Base-by-base conservation (phyloP, 768 basidiomycete species). In the Boletales sp. region DNA sequence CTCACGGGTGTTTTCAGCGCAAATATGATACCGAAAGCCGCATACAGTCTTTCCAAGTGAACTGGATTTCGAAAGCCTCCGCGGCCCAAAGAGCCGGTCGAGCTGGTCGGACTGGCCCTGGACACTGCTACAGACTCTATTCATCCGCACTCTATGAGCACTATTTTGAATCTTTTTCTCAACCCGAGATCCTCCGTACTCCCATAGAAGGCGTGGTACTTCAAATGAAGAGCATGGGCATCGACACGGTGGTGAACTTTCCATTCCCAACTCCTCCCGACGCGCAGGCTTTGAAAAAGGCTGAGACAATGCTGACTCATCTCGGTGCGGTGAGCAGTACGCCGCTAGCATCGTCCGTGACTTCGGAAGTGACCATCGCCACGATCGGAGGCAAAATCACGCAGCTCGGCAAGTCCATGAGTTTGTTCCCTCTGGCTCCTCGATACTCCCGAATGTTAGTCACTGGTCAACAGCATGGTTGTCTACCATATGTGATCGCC, bases 151-250 rank as follows among this genome's bases (percentile, higher is more conserved):
- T 99, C 13, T 98, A 81, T 67, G 97, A 98, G 65, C 82, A 94
- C 62, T 83, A 95, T 67, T 95, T 98, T 63, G 86, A 89, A 30
- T 71, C 82, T 50, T 95, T 95, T 68, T 79, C 90, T 0, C 73
- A 82, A 50, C 97, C 97, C 2, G 97, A 99, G 67, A 94, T 98
- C 48, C 77, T 93, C 39, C 87, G 94, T 19, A 93, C 90, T 74
- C 94, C 97, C 0, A 95, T 98, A 57, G 97, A 98, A 59, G 94
- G 94, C 2, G 86, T 98, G 19, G 90, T 98, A 9, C 75, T 98
- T 30, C 94, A 97, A 68, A 97, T 99, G 95, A 99, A 99, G 75
- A 86, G 84, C 67, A 97, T 99, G 94, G 91, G 95, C 63, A 95
- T 99, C 51, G 94, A 98, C 61, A 78, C 91, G 1, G 92, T 98